phyloP scores from a whole-genome alignment of 2,329 filamentous ascomycete species.

The Thermothelomyces thermophilus region DNA sequence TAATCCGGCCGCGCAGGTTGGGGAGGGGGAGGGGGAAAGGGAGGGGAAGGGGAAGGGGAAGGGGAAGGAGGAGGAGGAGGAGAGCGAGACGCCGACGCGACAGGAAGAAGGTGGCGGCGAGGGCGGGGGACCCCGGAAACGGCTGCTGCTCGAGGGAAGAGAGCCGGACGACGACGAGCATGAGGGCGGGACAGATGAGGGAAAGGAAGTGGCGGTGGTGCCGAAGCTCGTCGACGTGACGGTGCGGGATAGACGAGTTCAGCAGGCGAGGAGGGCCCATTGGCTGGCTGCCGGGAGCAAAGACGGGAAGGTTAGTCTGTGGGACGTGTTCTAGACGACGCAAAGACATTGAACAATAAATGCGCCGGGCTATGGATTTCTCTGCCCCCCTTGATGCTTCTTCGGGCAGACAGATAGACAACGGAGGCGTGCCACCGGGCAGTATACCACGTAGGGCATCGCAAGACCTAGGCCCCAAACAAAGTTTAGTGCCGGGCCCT shows the following conservation, averaged over 20 bases:
- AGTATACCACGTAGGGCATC: no score
- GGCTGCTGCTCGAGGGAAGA: background rate
- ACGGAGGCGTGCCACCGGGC: no score
- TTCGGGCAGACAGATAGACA: no score
- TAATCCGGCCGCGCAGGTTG: conserved; percentile 25
- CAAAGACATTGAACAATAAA: background rate
- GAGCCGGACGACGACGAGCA: no score
- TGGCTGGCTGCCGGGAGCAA: conserved; percentile 90
- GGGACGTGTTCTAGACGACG: conserved; percentile 72
- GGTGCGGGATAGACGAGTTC: conserved; percentile 58
- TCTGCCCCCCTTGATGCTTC: no score
- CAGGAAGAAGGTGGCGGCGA: background rate
- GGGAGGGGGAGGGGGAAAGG: background rate
- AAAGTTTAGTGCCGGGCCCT: no score
- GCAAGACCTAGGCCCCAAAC: no score
- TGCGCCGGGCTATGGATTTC: no score
- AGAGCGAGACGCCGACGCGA: conserved; percentile 5
- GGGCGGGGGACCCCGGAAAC: background rate
- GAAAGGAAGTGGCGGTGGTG: conserved; percentile 23
- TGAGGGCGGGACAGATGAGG: background rate
- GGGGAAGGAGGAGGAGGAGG: background rate
- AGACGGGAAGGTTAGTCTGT: conserved; percentile 90
- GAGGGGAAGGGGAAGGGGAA: background rate
- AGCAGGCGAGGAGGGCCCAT: conserved; percentile 63
- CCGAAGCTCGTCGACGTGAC: conserved; percentile 33